Evolutionary conservation across 2,329 filamentous ascomycete species (phyloP).

Genomic region (Aplosporella prunicola): DNA sequence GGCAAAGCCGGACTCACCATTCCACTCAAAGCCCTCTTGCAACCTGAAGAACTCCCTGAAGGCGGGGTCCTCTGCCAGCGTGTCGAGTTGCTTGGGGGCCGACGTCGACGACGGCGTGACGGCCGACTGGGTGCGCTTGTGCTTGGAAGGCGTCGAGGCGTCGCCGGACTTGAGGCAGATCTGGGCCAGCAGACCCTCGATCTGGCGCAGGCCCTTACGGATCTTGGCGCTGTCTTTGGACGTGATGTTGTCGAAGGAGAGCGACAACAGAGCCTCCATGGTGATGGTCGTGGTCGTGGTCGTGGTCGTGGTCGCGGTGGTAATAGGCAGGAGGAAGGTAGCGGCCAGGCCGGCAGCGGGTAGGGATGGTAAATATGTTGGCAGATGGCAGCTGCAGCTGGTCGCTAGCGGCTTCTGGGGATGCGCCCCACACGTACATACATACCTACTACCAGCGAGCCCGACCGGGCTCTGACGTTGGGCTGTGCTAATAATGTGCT

Average conservation of each 20-base stretch:
- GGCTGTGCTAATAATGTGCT: too few relatives aligned
- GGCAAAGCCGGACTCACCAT: slow-evolving; percentile 42
- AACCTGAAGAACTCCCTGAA: slow-evolving; percentile 95
- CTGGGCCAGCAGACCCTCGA: slow-evolving; percentile 86
- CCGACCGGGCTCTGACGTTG: too few relatives aligned
- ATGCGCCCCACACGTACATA: too few relatives aligned
- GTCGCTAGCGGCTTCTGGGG: too few relatives aligned
- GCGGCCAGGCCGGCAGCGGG: too few relatives aligned
- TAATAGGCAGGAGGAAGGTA: too few relatives aligned
- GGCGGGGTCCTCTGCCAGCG: slow-evolving; percentile 71
- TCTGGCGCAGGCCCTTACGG: slow-evolving; percentile 85
- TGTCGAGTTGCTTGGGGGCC: slow-evolving; percentile 45
- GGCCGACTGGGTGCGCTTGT: slow-evolving; percentile 30
- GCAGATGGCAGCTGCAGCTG: too few relatives aligned
- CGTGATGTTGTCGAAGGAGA: slow-evolving; percentile 93
- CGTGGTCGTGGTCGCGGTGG: too few relatives aligned
- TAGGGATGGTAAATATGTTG: too few relatives aligned
- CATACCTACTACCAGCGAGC: too few relatives aligned
- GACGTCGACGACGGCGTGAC: slow-evolving; percentile 20
- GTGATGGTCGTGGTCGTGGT: slow-evolving; percentile 9
- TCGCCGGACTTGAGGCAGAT: slow-evolving; percentile 63
- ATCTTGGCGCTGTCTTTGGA: slow-evolving; percentile 86
- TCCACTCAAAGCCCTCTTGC: slow-evolving; percentile 97
- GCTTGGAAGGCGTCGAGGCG: slow-evolving; percentile 15
- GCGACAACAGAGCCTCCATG: slow-evolving; percentile 87